Base-by-base conservation (phyloP, 1,284 basidiomycete genomes). In the Sporisorium scitamineum region DNA sequence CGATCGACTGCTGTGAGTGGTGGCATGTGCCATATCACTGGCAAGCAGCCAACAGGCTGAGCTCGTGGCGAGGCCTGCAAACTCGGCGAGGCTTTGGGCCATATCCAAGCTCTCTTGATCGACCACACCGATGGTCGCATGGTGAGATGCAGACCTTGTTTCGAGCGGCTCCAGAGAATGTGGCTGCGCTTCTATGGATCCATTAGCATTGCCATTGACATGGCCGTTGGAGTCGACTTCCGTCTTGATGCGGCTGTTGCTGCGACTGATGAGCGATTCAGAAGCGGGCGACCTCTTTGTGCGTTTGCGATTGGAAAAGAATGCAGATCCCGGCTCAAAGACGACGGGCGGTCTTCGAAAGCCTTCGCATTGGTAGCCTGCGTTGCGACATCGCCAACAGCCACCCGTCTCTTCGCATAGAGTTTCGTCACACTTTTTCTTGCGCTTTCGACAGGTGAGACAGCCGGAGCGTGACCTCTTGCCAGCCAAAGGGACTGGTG, bases 401-500 rank as follows among this genome's bases (percentile, higher is more conserved):
- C 70, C 70, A 7, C 70, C 70, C 9, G 70, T 73, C 54, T 73
- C 65, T 42, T 60, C 57, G 52, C 70, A 73, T 1, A 73, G 65
- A 3, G 65, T 73, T 37, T 73, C 70, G 61, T 73, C 70, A 54
- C 70, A 73, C 34, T 73, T 73, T 26, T 73, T 73, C 65, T 73
- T 73, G 41, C 70, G 60, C 42, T 73, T 73, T 22, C 70, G 70
- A 32, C 70, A 73, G 2, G 70, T 73, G 54, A 73, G 45, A 55
- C 70, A 73, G 37, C 70, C 70, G 9, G 70, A 73, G 22, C 65
- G 62, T 7, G 70, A 73, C 20, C 70, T 34, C 20, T 73, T 72
- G 29, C 60, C 70, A 4, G 63, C 54, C 2, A 71, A 47, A 2
- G 69, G 62, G 2, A 42, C 47, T 5, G 61, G 32, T 31, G 48